Evolutionary conservation across 2,329 filamentous ascomycete genomes (phyloP).

Genomic region (Chrysoporthe cubensis): DNA sequence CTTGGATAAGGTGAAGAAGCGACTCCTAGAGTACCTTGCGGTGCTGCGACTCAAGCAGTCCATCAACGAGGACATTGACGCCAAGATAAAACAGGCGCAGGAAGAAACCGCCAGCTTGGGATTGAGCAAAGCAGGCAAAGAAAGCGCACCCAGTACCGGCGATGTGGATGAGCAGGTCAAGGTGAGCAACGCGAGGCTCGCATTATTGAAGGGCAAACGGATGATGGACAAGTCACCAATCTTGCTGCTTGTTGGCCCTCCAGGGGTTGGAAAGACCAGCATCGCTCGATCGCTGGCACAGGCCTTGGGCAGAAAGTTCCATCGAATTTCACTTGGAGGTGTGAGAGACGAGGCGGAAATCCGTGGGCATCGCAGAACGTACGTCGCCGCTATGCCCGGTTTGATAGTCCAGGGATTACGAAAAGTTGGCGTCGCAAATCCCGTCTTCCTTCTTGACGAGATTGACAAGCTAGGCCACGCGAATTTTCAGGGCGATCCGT

Average conservation of each 20-base stretch:
- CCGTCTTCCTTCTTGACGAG: constrained; percentile 93
- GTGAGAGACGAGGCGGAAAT: constrained; percentile 98
- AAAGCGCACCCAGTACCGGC: constrained; percentile 1
- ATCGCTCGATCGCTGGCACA: constrained; percentile 91
- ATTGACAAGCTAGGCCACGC: constrained; percentile 94
- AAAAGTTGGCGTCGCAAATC: constrained; percentile 94
- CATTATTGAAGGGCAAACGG: constrained; percentile 77
- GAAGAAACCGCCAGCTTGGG: constrained; percentile 56
- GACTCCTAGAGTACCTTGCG: constrained; percentile 90
- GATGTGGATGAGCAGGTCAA: constrained; percentile 42
- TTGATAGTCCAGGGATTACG: constrained; percentile 90
- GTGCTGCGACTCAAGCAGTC: constrained; percentile 95
- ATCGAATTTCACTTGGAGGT: constrained; percentile 93
- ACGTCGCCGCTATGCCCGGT: constrained; percentile 98
- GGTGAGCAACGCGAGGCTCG: constrained; percentile 65
- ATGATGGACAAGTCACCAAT: constrained; percentile 97
- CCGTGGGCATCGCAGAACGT: constrained; percentile 89
- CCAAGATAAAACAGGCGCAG: constrained; percentile 72
- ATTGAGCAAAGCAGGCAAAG: constrained; percentile 40
- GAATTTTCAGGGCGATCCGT: constrained; percentile 94
- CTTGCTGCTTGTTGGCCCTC: constrained; percentile 87
- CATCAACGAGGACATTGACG: constrained; percentile 81
- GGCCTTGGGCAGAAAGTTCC: constrained; percentile 91
- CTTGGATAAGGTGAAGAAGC: constrained; percentile 95
- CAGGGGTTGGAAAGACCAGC: constrained; percentile 94